These are phyloP conservation scores for Epichloe sibirici DNA, from an alignment of 2,329 filamentous ascomycete species.

Conservation along the genomic window DNA sequence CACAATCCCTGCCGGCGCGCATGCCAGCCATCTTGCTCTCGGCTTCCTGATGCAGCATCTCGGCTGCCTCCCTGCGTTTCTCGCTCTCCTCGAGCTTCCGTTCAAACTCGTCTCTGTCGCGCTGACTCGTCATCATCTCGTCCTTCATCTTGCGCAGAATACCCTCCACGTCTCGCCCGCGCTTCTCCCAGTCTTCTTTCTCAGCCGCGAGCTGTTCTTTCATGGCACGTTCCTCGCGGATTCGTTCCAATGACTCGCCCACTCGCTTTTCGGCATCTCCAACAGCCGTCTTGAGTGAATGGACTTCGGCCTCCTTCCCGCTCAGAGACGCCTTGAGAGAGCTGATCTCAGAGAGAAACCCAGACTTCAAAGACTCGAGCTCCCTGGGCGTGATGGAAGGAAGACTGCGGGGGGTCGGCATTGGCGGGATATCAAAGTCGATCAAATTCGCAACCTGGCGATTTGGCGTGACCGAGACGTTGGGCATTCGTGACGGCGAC, in stretches of 20 bases:
- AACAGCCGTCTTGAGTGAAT: constrained; percentile 75
- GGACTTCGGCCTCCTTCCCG: constrained; percentile 85
- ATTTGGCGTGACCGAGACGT: constrained; percentile 32
- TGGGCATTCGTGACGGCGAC: constrained; percentile 20
- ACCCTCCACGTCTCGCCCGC: constrained; percentile 74
- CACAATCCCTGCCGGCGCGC: constrained; percentile 45
- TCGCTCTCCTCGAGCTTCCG: constrained; percentile 67
- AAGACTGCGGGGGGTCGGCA: constrained; percentile 82
- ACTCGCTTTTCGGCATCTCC: constrained; percentile 86
- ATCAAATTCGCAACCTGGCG: constrained; percentile 54
- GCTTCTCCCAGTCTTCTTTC: constrained; percentile 71
- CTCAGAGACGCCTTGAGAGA: constrained; percentile 84
- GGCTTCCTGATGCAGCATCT: constrained; percentile 64
- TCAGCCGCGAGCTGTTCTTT: constrained; percentile 65
- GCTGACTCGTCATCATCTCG: constrained; percentile 65
- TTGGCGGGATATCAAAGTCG: constrained; percentile 76
- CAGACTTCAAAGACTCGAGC: constrained; percentile 82
- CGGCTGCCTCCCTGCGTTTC: constrained; percentile 58
- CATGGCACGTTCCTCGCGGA: constrained; percentile 62
- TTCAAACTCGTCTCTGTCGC: constrained; percentile 69
- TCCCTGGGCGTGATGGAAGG: constrained; percentile 87
- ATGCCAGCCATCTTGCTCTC: constrained; percentile 65
- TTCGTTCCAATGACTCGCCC: constrained; percentile 69
- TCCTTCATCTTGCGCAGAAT: constrained; percentile 70
- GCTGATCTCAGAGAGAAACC: constrained; percentile 84